Conservation (phyloP, 768 basidiomycete species). For the Xerocomellus intermedius region DNA sequence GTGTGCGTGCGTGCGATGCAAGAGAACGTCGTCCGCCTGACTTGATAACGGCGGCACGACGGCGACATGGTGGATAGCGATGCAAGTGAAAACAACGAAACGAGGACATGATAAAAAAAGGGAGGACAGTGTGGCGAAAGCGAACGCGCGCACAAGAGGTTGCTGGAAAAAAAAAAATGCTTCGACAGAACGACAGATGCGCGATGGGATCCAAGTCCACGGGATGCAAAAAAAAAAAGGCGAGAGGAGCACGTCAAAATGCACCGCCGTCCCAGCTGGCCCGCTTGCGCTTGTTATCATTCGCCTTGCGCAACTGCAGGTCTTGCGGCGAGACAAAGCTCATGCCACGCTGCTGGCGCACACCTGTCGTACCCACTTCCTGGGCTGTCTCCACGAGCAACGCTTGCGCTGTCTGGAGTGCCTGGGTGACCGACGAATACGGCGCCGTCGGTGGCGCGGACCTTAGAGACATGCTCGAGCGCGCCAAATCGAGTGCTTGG, state of each 20-base stretch:
- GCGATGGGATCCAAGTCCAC: slow-evolving; percentile 6
- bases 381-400: slow-evolving; percentile 22
- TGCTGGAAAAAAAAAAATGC: background rate
- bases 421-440: slow-evolving; percentile 30
- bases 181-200: slow-evolving; percentile 10
- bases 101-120: background rate
- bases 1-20: slow-evolving; percentile 15
- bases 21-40: slow-evolving; percentile 7
- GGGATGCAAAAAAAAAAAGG: background rate
- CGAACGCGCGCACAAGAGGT: slow-evolving; percentile 3
- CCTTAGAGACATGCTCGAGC: slow-evolving; percentile 33
- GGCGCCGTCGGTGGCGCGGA: slow-evolving; percentile 26
- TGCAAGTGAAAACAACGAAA: slow-evolving; percentile 18
- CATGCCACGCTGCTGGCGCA: slow-evolving; percentile 43
- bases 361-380: slow-evolving; percentile 4
- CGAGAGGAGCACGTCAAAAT: slow-evolving; percentile 17
- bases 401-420: slow-evolving; percentile 35
- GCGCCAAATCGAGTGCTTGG: slow-evolving; percentile 51
- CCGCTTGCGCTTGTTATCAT: slow-evolving; percentile 55
- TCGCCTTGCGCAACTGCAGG: slow-evolving; percentile 44
- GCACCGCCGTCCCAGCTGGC: slow-evolving; percentile 55
- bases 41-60: slow-evolving; percentile 6
- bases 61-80: slow-evolving; percentile 22
- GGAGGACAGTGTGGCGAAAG: slow-evolving; percentile 7
- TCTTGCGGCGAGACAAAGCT: slow-evolving; percentile 56